Evolutionary conservation across 1,284 basidiomycete genomes (phyloP).

Genomic region (Stygiomarasmius scandens): DNA sequence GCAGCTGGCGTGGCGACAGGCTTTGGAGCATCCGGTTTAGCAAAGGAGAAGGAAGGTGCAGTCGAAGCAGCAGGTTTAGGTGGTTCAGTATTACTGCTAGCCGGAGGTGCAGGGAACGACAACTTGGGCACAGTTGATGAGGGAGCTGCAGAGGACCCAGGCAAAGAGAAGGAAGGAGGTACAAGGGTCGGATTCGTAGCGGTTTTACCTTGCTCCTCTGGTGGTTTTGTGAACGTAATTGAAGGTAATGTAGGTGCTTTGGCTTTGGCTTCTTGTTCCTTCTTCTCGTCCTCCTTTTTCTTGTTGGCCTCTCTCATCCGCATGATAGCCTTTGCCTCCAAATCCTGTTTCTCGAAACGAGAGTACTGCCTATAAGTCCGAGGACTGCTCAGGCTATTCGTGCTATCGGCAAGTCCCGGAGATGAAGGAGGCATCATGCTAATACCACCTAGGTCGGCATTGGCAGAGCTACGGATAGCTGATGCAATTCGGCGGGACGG

Average conservation of each 20-base stretch:
- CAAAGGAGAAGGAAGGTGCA: constrained; percentile 23
- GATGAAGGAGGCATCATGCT: constrained; percentile 24
- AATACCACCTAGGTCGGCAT: constrained; percentile 31
- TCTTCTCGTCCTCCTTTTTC: constrained; percentile 47
- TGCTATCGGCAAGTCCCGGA: constrained; percentile 49
- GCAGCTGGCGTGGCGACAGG: constrained; percentile 13
- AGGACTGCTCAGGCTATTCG: constrained; percentile 42
- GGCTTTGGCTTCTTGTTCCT: constrained; percentile 42
- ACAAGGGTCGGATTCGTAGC: background rate
- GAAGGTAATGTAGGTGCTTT: constrained; percentile 23
- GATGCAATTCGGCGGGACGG: constrained; percentile 27
- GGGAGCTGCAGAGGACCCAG: background rate
- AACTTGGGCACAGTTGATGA: constrained; percentile 11
- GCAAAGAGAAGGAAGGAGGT: constrained; percentile 7
- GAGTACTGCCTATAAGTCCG: constrained; percentile 57
- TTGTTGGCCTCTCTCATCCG: constrained; percentile 57
- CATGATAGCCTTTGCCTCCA: constrained; percentile 76
- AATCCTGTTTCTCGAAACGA: constrained; percentile 82
- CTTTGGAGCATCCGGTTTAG: constrained; percentile 21
- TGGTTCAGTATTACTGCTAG: constrained; percentile 16
- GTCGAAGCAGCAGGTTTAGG: constrained; percentile 19
- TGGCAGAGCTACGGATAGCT: constrained; percentile 39
- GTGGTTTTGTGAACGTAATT: constrained; percentile 11
- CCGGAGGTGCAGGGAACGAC: constrained; percentile 19
- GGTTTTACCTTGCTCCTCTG: constrained; percentile 3